Evolutionary conservation across 2,329 filamentous ascomycete species (phyloP).

Genomic region (Arachnomyces sp.): DNA sequence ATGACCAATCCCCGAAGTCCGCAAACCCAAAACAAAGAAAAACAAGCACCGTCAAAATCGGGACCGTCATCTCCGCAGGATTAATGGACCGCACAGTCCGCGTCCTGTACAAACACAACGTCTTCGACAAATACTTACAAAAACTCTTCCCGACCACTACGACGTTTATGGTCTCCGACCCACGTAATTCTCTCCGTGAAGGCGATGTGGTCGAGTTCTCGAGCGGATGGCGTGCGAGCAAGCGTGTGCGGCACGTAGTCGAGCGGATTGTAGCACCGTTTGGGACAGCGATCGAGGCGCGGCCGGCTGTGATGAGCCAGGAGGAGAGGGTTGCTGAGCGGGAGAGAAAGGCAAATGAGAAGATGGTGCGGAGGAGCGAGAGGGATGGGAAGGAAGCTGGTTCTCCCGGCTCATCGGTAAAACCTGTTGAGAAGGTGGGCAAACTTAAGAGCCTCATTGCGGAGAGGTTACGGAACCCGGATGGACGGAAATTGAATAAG

Average conservation of each 20-base stretch:
- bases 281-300: slow-evolving; percentile 26
- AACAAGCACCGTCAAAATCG: slow-evolving; percentile 19
- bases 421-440: slow-evolving; percentile 19
- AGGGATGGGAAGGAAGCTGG: slow-evolving; percentile 8
- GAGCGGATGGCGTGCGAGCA: slow-evolving; percentile 31
- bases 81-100: slow-evolving; percentile 35
- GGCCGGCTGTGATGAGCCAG: slow-evolving; percentile 28
- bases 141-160: slow-evolving; percentile 31
- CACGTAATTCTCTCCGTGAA: slow-evolving; percentile 33
- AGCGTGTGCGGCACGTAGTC: slow-evolving; percentile 33
- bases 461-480: slow-evolving; percentile 12
- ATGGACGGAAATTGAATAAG: too few relatives aligned
- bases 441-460: slow-evolving; percentile 24
- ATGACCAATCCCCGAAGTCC: background rate
- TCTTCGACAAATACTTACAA: slow-evolving; percentile 30
- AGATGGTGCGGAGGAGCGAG: slow-evolving; percentile 20
- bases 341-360: slow-evolving; percentile 24
- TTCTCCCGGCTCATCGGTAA: too few relatives aligned
- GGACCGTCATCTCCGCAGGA: slow-evolving; percentile 35
- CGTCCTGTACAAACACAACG: slow-evolving; percentile 26
- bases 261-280: slow-evolving; percentile 38
- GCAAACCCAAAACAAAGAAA: background rate
- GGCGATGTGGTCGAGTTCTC: slow-evolving; percentile 40
- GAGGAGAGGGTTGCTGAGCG: slow-evolving; percentile 28
- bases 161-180: slow-evolving; percentile 31